Evolutionary conservation across 2,329 filamentous ascomycete genomes (phyloP).

Genomic region (Colletotrichum plurivorum): DNA sequence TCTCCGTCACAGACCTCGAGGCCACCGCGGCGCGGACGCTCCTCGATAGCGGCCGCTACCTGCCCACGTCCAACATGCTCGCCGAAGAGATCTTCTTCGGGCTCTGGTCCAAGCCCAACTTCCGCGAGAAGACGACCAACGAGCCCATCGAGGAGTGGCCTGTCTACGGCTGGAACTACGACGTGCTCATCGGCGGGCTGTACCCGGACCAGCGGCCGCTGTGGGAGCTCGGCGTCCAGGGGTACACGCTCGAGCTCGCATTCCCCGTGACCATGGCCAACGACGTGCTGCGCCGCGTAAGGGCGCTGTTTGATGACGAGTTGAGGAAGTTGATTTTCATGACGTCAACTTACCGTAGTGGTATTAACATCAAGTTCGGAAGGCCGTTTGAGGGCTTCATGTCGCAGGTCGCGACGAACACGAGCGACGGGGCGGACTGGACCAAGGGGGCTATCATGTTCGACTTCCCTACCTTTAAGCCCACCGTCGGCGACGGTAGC

Average conservation of each 20-base stretch:
- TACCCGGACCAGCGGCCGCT: slow-evolving; percentile 48
- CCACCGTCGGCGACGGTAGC: slow-evolving; percentile 59
- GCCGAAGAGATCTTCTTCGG: slow-evolving; percentile 65
- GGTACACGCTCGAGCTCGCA: slow-evolving; percentile 65
- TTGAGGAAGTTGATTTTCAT: no score
- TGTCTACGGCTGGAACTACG: slow-evolving; percentile 51
- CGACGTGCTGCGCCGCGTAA: slow-evolving; percentile 62
- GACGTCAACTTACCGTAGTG: slow-evolving; percentile 39
- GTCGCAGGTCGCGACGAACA: slow-evolving; percentile 64
- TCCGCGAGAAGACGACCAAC: slow-evolving; percentile 65
- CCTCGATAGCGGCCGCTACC: slow-evolving; percentile 62
- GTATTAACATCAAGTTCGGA: slow-evolving; percentile 68
- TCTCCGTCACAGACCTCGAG: no score
- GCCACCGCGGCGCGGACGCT: slow-evolving; percentile 53
- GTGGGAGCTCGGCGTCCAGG: slow-evolving; percentile 65
- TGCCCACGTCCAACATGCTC: slow-evolving; percentile 62
- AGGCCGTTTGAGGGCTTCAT: slow-evolving; percentile 63
- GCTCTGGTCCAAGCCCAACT: slow-evolving; percentile 65
- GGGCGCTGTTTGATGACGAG: slow-evolving; percentile 54
- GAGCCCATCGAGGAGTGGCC: slow-evolving; percentile 60
- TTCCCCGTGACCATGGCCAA: slow-evolving; percentile 66
- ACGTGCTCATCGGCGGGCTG: no score
- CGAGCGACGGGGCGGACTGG: slow-evolving; percentile 64
- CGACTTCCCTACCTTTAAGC: slow-evolving; percentile 65
- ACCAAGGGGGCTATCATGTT: slow-evolving; percentile 67